Base-by-base conservation (phyloP, 805 yeast genomes). In the Candida ortonii region DNA sequence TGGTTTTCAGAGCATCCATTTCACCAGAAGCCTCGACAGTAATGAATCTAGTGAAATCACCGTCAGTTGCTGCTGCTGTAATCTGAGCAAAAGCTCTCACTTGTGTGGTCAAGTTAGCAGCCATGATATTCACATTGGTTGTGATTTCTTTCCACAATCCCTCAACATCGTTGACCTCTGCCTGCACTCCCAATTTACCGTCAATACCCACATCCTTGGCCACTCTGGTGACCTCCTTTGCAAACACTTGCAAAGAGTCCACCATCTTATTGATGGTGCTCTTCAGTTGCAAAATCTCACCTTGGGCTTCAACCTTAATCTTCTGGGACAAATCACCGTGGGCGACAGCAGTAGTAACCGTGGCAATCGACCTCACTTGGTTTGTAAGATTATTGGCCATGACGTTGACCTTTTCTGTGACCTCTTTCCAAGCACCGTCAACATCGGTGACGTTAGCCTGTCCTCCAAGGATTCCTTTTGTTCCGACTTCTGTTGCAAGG, bases 181-280 rank as follows among this genome's bases (percentile, higher is more conserved):
- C 95, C 55, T 85, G 94, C 30, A 85, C 93, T 50, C 96, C 96
- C 35, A 86, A 72, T 58, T 85, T 86, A 65, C 96, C 96, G 53
- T 86, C 90, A 32, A 85, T 84, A 67, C 96, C 96, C 47, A 86
- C 95, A 67, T 86, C 95, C 46, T 85, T 78, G 7, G 96, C 96
- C 26, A 86, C 95, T 52, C 88, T 73, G 1, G 95, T 79, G 36
- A 86, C 96, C 61, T 86, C 96, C 18, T 81, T 76, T 7, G 94
- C 95, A 57, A 86, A 86, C 33, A 85, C 78, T 57, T 84, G 93
- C 52, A 86, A 73, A 28, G 93, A 78, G 57, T 86, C 95, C 69
- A 86, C 95, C 96, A 86, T 86, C 67, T 84, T 84, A 59, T 86
- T 86, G 62, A 86, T 86, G 6, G 96, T 86, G 42, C 80, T 74